Evolutionary conservation across 23 red algal genomes (phyloP).

Genomic region (Pyropia yezoensis): DNA sequence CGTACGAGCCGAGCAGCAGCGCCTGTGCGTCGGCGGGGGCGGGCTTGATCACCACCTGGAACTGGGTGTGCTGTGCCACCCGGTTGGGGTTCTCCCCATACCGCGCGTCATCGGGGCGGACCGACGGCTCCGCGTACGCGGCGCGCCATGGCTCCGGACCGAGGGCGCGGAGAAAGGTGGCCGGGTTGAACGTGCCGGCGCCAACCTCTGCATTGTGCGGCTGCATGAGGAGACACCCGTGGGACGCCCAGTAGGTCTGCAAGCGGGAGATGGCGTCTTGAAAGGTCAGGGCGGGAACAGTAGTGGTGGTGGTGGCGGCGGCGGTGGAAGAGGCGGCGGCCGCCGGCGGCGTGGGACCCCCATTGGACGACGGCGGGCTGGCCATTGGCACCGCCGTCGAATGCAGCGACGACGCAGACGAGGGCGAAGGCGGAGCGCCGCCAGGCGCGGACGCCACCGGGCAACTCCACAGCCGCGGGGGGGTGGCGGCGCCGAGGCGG

Average conservation of each 20-base stretch:
- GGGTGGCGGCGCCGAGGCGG: no score
- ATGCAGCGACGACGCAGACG: no score
- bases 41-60: slow-evolving; percentile 99
- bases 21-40: slow-evolving; percentile 78
- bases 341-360: no score
- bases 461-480: no score
- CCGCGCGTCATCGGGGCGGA: slow-evolving; percentile 94
- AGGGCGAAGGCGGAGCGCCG: no score
- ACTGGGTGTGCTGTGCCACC: slow-evolving; percentile 92
- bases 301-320: neutral
- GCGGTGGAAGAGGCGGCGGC: neutral
- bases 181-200: slow-evolving; percentile 98
- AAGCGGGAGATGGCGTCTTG: slow-evolving; percentile 78
- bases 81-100: slow-evolving; percentile 99
- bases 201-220: slow-evolving; percentile 94
- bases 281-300: slow-evolving; percentile 40
- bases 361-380: no score
- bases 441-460: no score
- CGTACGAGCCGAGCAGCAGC: slow-evolving; percentile 84
- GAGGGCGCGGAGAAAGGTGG: slow-evolving; percentile 90
- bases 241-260: slow-evolving; percentile 73
- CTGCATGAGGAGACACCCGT: slow-evolving; percentile 85
- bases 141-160: slow-evolving; percentile 96
- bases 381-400: no score
- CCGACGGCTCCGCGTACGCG: slow-evolving; percentile 93